Percentiles rank a stretch among this genome's conserved stretches.
phyloP scores from a whole-genome alignment of 1,284 basidiomycete genomes.

The Sparassis latifolia region DNA sequence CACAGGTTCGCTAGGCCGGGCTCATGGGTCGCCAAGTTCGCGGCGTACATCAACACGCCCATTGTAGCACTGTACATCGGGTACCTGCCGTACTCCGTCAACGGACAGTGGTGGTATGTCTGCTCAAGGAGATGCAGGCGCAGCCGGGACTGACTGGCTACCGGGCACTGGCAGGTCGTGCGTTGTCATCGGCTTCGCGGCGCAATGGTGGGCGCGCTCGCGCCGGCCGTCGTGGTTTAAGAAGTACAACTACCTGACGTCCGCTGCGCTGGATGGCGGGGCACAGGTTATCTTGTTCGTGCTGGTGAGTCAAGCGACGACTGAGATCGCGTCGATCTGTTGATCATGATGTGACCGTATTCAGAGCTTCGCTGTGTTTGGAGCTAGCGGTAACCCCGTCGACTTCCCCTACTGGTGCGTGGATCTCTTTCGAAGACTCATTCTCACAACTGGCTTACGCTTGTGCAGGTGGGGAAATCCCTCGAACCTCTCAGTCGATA shows the following conservation, averaged over 20 bases:
- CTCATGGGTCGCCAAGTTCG: slow-evolving; percentile 24
- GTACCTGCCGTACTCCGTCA: slow-evolving; percentile 49
- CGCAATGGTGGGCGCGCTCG: slow-evolving; percentile 44
- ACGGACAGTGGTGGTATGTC: slow-evolving; percentile 35
- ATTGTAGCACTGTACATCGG: slow-evolving; percentile 47
- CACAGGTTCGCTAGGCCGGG: slow-evolving; percentile 33
- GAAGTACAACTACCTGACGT: slow-evolving; percentile 44
- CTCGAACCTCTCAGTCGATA: slow-evolving; percentile 21
- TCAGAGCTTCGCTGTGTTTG: slow-evolving; percentile 60
- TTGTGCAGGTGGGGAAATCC: slow-evolving; percentile 26
- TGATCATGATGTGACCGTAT: background rate
- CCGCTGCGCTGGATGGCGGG: slow-evolving; percentile 41
- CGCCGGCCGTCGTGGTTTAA: slow-evolving; percentile 41
- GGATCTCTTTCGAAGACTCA: background rate
- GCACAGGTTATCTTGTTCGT: slow-evolving; percentile 43
- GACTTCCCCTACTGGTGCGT: slow-evolving; percentile 37
- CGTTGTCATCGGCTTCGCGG: slow-evolving; percentile 38
- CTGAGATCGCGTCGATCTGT: background rate
- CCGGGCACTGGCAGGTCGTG: slow-evolving; percentile 36
- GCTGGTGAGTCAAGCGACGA: slow-evolving; percentile 19
- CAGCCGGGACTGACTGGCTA: too few relatives aligned
- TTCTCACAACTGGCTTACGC: slow-evolving; percentile 6
- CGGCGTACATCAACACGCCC: slow-evolving; percentile 44
- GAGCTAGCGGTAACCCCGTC: slow-evolving; percentile 54
- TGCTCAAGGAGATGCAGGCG: background rate